Evolutionary conservation across 1,284 basidiomycete genomes (phyloP).

Genomic region (Omphalotus olearius): DNA sequence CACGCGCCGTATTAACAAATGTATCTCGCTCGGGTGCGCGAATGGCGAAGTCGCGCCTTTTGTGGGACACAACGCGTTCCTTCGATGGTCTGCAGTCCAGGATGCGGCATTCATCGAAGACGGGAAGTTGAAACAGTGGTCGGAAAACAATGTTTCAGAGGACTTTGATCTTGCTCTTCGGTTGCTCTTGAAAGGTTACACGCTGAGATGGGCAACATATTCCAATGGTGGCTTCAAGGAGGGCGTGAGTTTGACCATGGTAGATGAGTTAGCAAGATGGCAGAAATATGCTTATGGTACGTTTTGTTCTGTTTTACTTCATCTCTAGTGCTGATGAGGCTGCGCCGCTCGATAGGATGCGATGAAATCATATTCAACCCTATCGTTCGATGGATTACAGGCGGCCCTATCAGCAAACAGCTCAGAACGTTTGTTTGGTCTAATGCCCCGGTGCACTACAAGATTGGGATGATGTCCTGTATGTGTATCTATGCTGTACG

Average conservation of each 20-base stretch:
- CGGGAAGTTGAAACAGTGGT: slow-evolving; percentile 55
- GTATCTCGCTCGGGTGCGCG: slow-evolving; percentile 55
- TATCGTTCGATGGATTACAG: slow-evolving; percentile 63
- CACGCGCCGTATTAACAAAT: slow-evolving; percentile 67
- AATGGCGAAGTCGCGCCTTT: slow-evolving; percentile 84
- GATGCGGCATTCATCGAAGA: slow-evolving; percentile 71
- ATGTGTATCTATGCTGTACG: slow-evolving; percentile 7
- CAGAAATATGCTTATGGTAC: slow-evolving; percentile 62
- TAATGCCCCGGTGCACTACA: slow-evolving; percentile 75
- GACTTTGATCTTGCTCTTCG: slow-evolving; percentile 74
- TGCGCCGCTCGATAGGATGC: slow-evolving; percentile 34
- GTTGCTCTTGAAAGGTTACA: slow-evolving; percentile 31
- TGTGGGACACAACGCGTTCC: slow-evolving; percentile 84
- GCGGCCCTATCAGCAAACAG: slow-evolving; percentile 76
- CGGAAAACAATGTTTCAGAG: slow-evolving; percentile 78
- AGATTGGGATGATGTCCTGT: slow-evolving; percentile 58
- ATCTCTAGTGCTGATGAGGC: too few relatives aligned
- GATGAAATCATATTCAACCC: slow-evolving; percentile 80
- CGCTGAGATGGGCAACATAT: slow-evolving; percentile 68
- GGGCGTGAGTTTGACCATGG: slow-evolving; percentile 79
- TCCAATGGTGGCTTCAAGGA: slow-evolving; percentile 80
- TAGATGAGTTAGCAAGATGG: slow-evolving; percentile 82
- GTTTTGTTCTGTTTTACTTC: slow-evolving; percentile 18
- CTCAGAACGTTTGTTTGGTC: slow-evolving; percentile 76
- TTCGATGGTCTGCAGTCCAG: slow-evolving; percentile 81